Evolutionary conservation across 2,329 filamentous ascomycete genomes (phyloP).

Genomic region (Trichoderma sp.): DNA sequence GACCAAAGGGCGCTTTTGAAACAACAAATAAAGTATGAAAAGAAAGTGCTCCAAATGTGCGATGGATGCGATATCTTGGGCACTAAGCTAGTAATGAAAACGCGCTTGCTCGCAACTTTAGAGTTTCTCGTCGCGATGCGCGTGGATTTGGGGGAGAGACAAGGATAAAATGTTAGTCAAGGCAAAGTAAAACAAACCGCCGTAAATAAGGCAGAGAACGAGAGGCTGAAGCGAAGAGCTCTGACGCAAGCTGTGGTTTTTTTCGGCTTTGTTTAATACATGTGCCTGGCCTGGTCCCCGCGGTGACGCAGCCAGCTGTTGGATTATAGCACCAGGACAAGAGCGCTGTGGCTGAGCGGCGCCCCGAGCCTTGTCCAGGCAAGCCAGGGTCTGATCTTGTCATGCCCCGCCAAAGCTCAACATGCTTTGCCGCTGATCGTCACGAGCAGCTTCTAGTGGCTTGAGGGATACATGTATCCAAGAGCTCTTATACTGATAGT

Average conservation of each 20-base stretch:
- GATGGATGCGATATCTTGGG: background rate
- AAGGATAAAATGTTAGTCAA: background rate
- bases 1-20: background rate
- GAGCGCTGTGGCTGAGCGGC: constrained; percentile 14
- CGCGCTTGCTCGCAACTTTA: background rate
- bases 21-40: background rate
- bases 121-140: background rate
- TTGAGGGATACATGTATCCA: background rate
- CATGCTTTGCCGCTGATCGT: background rate
- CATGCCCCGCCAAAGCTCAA: constrained; percentile 5
- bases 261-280: background rate
- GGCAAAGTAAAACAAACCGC: background rate
- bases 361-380: background rate
- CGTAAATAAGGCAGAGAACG: background rate
- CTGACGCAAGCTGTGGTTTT: background rate
- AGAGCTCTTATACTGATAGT: background rate
- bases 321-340: background rate
- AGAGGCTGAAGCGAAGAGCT: background rate
- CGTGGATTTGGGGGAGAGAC: background rate
- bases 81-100: background rate
- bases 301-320: constrained; percentile 19
- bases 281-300: constrained; percentile 12
- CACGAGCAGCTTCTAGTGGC: background rate
- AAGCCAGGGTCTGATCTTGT: background rate
- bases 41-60: background rate